Base-by-base conservation (phyloP, 495 filamentous ascomycete species). In the Penicillium longicatenatum region DNA sequence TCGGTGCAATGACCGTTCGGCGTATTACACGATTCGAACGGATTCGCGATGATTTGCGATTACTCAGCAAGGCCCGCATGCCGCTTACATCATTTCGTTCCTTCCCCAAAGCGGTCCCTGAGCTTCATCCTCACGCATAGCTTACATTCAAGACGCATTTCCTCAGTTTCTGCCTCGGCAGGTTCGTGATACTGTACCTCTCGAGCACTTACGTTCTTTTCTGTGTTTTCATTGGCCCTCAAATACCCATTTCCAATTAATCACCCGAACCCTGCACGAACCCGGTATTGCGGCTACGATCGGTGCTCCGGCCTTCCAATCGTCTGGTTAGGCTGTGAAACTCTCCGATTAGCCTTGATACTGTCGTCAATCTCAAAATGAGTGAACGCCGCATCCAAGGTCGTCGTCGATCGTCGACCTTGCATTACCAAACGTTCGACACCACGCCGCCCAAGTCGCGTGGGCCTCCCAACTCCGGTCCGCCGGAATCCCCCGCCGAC, bases 371-470 rank as follows among this genome's bases (percentile, higher is more conserved):
- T 43, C 21, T 62, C 43, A 67, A 42, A 37, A 75, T 74, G 71
- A 26, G 26, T 26, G 74, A 75, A 48, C 67, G 59, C 10, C 57
- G 66, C 42, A 53, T 76, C 78, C 47, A 89, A 84, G 53, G 79
- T 39, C 75, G 79, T 41, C 75, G 75, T 49, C 71, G 86, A 57
- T 89, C 89, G 48, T 89, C 89, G 6, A 88, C 87, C 11, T 81
- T 87, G 35, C 89, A 90, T 68, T 98, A 97, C 74, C 92, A 97
- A 65, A 98, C 94, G 47, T 98, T 98, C 67, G 91, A 92, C 26
- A 96, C 91, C 0, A 85, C 86, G 44, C 94, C 94, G 2, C 94
- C 94, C 17, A 88, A 84, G 62, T 87, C 88, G n/a, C 87, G 83
- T 52, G 85, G 87, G n/a, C 78, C 79, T 48, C 85, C 84, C 11